Percentiles rank a stretch among this genome's conserved stretches.
phyloP scores from a whole-genome alignment of 1,284 basidiomycete species.

The Leccinum ponderosum region DNA sequence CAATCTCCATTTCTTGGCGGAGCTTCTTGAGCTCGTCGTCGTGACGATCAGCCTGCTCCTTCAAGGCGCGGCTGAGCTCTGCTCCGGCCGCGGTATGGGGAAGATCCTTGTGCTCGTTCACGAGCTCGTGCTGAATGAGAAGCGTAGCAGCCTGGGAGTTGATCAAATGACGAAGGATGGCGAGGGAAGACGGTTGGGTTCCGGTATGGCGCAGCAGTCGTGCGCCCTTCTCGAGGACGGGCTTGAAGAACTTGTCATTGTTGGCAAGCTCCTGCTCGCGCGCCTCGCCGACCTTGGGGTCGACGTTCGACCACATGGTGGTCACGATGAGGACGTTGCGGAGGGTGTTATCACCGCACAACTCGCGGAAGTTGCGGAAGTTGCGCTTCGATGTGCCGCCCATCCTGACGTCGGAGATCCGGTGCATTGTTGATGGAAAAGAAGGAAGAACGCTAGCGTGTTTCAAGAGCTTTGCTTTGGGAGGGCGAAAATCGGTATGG shows the following conservation, averaged over 20 bases:
- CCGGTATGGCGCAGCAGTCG: conserved; percentile 37
- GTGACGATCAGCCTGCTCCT: conserved; percentile 38
- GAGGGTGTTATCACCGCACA: conserved; percentile 51
- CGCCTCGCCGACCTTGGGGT: conserved; percentile 35
- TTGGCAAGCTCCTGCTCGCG: conserved; percentile 37
- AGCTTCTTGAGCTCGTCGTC: conserved; percentile 37
- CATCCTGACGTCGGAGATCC: conserved; percentile 52
- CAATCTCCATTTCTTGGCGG: conserved; percentile 39
- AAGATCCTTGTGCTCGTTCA: conserved; percentile 40
- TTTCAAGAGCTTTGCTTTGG: conserved; percentile 41
- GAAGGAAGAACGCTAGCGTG: conserved; percentile 60
- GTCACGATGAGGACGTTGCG: conserved; percentile 51
- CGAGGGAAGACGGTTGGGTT: conserved; percentile 29
- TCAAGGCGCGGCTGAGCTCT: conserved; percentile 39
- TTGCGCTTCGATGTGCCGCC: conserved; percentile 52
- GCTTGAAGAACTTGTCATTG: conserved; percentile 44
- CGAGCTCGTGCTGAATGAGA: conserved; percentile 43
- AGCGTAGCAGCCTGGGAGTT: conserved; percentile 35
- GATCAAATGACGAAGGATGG: conserved; percentile 35
- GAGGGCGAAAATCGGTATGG: conserved; percentile 84
- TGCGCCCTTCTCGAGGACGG: conserved; percentile 44
- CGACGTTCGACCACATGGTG: conserved; percentile 51
- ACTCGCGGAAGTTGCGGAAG: conserved; percentile 49
- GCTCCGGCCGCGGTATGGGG: conserved; percentile 42
- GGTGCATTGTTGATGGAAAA: conserved; percentile 75